phyloP scores from a whole-genome alignment of 2,329 filamentous ascomycete genomes.

The Penicillium freii region DNA sequence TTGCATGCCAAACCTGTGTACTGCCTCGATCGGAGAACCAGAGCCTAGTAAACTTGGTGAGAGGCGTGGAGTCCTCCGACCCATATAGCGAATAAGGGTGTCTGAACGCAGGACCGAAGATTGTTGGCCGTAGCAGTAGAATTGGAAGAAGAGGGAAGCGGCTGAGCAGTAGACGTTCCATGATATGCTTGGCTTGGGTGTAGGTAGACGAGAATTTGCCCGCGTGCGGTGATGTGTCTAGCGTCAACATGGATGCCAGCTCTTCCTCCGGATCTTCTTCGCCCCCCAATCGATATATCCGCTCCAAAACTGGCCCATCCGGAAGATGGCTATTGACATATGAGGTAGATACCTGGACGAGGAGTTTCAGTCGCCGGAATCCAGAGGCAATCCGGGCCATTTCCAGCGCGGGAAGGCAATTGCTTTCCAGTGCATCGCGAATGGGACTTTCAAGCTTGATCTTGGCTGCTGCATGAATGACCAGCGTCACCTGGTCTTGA shows the following conservation, averaged over 20 bases:
- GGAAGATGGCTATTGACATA: slow-evolving; percentile 35
- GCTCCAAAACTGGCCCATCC: slow-evolving; percentile 30
- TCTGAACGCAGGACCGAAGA: slow-evolving; percentile 31
- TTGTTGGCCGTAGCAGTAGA: slow-evolving; percentile 31
- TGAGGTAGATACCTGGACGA: slow-evolving; percentile 33
- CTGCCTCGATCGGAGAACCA: slow-evolving; percentile 26
- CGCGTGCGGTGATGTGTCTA: slow-evolving; percentile 17
- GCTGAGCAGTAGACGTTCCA: slow-evolving; percentile 31
- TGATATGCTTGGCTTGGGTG: slow-evolving; percentile 33
- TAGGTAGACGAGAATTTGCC: slow-evolving; percentile 31
- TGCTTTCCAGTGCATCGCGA: slow-evolving; percentile 30
- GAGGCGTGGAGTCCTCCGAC: slow-evolving; percentile 31
- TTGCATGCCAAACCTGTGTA: slow-evolving; percentile 33
- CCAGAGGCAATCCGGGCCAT: slow-evolving; percentile 27
- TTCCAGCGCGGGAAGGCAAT: slow-evolving; percentile 34
- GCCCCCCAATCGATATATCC: slow-evolving; percentile 23
- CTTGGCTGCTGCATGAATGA: slow-evolving; percentile 35
- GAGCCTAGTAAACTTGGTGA: slow-evolving; percentile 32
- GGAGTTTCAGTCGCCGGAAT: slow-evolving; percentile 30
- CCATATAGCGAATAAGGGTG: slow-evolving; percentile 34
- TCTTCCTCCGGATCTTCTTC: slow-evolving; percentile 33
- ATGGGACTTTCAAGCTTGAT: slow-evolving; percentile 31
- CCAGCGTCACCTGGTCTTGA: slow-evolving; percentile 31
- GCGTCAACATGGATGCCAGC: slow-evolving; percentile 23
- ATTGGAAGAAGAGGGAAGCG: slow-evolving; percentile 30